These are phyloP conservation scores for Geosmithia putterillii DNA, from an alignment of 2,329 filamentous ascomycete species.

Conservation along the genomic window DNA sequence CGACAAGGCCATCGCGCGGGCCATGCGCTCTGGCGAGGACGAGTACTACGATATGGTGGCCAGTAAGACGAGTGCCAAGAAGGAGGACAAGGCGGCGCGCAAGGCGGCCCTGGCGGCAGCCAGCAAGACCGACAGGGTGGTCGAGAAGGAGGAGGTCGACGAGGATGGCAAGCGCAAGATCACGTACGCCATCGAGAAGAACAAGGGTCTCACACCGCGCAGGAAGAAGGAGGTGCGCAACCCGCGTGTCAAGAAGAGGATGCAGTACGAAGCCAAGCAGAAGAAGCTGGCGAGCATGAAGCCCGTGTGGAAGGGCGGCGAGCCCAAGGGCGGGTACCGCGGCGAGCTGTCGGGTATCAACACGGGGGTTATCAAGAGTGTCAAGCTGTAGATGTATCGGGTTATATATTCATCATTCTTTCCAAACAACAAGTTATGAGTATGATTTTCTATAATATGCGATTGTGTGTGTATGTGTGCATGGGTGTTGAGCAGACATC, in stretches of 20 bases:
- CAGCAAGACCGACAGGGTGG: slow-evolving; percentile 48
- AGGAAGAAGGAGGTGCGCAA: slow-evolving; percentile 92
- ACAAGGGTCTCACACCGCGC: slow-evolving; percentile 84
- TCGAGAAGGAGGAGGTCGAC: slow-evolving; percentile 58
- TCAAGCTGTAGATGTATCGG: slow-evolving; percentile 62
- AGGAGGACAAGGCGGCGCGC: slow-evolving; percentile 54
- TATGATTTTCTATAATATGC: no score
- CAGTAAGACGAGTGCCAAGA: slow-evolving; percentile 55
- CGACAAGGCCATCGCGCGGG: slow-evolving; percentile 41
- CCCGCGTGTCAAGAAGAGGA: slow-evolving; percentile 94
- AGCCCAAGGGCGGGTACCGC: slow-evolving; percentile 74
- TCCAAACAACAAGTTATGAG: no score
- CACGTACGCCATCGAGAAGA: slow-evolving; percentile 90
- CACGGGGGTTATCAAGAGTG: slow-evolving; percentile 81
- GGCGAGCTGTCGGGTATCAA: slow-evolving; percentile 96
- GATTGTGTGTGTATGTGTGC: no score
- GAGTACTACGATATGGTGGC: slow-evolving; percentile 90
- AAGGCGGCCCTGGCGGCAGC: slow-evolving; percentile 46
- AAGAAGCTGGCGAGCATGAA: slow-evolving; percentile 90
- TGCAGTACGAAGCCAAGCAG: slow-evolving; percentile 91
- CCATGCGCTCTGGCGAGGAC: slow-evolving; percentile 46
- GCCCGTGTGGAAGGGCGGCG: slow-evolving; percentile 73
- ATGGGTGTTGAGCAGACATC: no score
- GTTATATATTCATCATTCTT: background rate
- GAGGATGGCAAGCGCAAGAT: slow-evolving; percentile 86